A percentile compares a stretch with the other conserved stretches of the same genome.
phyloP scores from a whole-genome alignment of 148 eudicot genomes.

The Vaccinium darrowii region DNA sequence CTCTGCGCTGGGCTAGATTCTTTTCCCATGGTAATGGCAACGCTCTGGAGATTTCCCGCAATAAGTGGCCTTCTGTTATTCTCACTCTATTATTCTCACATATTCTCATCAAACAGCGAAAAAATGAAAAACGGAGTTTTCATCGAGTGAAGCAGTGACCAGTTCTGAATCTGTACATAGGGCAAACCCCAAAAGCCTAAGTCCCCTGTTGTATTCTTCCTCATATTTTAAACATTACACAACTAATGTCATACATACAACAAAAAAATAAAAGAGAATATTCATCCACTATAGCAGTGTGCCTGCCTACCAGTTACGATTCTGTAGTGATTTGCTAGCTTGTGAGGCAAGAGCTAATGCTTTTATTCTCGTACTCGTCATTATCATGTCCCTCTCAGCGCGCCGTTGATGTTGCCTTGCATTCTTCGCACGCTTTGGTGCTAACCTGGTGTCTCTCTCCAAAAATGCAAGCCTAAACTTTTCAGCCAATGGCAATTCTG shows the following conservation, averaged over 20 bases:
- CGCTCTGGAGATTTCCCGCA: neutral
- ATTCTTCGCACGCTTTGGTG: conserved; percentile 94
- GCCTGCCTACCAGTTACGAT: conserved; percentile 17
- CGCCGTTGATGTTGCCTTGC: conserved; percentile 88
- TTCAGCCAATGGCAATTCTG: conserved; percentile 66
- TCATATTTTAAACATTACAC: neutral
- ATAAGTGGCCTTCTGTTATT: neutral
- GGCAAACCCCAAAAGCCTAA: neutral
- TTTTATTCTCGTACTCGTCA: conserved; percentile 54
- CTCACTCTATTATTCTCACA: neutral
- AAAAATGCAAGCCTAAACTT: conserved; percentile 75
- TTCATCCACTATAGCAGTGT: neutral
- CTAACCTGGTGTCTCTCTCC: conserved; percentile 83
- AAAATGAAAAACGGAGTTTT: neutral
- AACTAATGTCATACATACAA: neutral
- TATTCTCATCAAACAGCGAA: neutral
- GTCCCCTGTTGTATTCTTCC: neutral
- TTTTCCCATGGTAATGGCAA: neutral
- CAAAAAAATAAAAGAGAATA: too few species aligned
- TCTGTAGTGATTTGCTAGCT: conserved; percentile 53
- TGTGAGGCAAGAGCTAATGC: conserved; percentile 68
- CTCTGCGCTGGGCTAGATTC: neutral
- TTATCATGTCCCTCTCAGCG: conserved; percentile 73
- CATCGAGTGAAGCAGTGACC: neutral
- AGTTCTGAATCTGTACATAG: neutral